Percentiles rank a stretch among this genome's conserved stretches.
Evolutionary conservation across 1,284 basidiomycete genomes (phyloP).

Genomic region (Neolentinus lepideus): DNA sequence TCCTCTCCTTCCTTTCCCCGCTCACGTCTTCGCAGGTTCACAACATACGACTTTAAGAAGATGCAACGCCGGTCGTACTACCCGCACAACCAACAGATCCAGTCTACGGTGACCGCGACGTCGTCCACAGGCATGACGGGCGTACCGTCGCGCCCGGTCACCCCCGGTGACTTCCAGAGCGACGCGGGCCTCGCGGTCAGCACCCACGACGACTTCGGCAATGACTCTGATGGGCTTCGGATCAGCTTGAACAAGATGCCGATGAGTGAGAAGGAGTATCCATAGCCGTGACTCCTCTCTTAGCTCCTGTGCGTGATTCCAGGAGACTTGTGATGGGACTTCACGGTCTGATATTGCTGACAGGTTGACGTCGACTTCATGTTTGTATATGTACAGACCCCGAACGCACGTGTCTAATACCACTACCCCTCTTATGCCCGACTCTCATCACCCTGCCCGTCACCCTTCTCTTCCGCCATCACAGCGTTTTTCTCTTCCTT

Average conservation of each 20-base stretch:
- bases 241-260: constrained; percentile 45
- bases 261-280: constrained; percentile 24
- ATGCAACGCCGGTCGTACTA: constrained; percentile 82
- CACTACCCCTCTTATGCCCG: neutral
- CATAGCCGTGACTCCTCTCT: neutral
- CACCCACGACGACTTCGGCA: constrained; percentile 17
- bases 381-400: neutral
- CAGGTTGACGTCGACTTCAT: neutral
- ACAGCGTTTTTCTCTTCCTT: no score
- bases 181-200: constrained; percentile 19
- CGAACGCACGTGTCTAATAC: neutral
- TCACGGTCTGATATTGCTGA: neutral
- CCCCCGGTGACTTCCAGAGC: constrained; percentile 20
- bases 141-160: constrained; percentile 37
- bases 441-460: neutral
- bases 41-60: constrained; percentile 78
- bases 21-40: constrained; percentile 42
- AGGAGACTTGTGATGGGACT: neutral
- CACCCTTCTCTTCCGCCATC: neutral
- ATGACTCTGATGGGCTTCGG: constrained; percentile 21
- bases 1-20: neutral
- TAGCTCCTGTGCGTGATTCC: neutral
- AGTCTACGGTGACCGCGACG: constrained; percentile 38
- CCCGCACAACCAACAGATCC: constrained; percentile 66
- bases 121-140: constrained; percentile 30